Percentiles rank a stretch among this genome's conserved stretches.
Conservation (phyloP, 2,329 filamentous ascomycete genomes). For the Calonectria fujianensis region DNA sequence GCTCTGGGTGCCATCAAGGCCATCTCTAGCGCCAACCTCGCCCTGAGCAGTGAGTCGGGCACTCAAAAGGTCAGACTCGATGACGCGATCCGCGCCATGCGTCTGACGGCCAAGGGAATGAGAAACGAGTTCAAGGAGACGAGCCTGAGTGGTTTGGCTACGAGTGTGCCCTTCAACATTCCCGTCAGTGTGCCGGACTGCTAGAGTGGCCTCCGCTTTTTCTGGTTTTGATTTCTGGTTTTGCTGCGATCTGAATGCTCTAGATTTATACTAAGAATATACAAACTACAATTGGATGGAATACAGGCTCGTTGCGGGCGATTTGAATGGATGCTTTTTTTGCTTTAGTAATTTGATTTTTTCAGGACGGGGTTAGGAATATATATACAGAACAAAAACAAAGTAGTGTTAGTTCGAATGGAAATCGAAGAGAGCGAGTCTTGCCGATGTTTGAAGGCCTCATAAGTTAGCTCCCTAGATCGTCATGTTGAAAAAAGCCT, state of each 20-base stretch:
- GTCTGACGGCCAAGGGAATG: conserved; percentile 70
- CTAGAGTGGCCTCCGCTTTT: conserved; percentile 49
- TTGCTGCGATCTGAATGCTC: background rate
- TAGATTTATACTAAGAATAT: conserved; percentile 3
- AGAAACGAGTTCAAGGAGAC: conserved; percentile 73
- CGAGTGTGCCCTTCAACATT: conserved; percentile 69
- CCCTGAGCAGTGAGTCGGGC: conserved; percentile 66
- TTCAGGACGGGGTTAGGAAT: background rate
- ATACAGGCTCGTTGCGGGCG: background rate
- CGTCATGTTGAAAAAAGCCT: background rate
- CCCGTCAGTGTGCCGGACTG: conserved; percentile 72
- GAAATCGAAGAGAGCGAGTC: background rate
- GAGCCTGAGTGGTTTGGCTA: conserved; percentile 69
- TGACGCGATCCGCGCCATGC: conserved; percentile 71
- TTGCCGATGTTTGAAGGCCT: background rate
- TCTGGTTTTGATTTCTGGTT: background rate
- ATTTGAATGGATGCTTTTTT: background rate
- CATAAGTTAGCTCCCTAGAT: background rate
- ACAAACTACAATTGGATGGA: conserved; percentile 11
- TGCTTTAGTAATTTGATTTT: background rate
- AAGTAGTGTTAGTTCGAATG: background rate
- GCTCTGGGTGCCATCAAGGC: conserved; percentile 71
- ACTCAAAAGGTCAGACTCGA: conserved; percentile 70
- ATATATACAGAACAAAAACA: conserved; percentile 8
- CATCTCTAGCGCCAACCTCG: conserved; percentile 70